Conservation (phyloP, 2,329 filamentous ascomycete genomes). For the Lasiodiplodia sp. region DNA sequence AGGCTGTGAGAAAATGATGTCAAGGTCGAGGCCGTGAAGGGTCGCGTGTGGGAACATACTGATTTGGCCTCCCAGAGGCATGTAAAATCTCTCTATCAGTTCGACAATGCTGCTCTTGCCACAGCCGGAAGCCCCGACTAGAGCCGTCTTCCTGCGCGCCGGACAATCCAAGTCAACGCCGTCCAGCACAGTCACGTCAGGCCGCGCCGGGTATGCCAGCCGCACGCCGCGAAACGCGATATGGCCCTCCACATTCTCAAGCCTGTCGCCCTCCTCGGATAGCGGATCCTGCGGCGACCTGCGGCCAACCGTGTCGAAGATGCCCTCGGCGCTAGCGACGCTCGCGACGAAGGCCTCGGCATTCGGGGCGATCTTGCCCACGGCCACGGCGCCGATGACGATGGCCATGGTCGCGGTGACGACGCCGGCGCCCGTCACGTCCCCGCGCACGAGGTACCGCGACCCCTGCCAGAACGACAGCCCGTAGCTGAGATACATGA, state of each 20-base stretch:
- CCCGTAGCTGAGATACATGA: constrained; percentile 1
- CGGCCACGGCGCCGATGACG: neutral
- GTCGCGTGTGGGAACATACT: too few relatives aligned
- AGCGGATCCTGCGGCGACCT: neutral
- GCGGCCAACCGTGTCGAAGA: neutral
- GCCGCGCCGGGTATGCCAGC: constrained; percentile 90
- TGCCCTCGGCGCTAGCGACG: neutral
- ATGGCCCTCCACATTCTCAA: neutral
- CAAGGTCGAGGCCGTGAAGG: too few relatives aligned
- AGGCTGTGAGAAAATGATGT: constrained; percentile 46
- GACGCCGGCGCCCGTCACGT: neutral
- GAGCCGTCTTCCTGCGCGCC: constrained; percentile 85
- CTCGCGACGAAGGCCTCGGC: neutral
- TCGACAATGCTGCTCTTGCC: constrained; percentile 93
- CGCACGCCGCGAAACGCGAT: constrained; percentile 79
- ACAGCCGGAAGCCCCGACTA: constrained; percentile 91
- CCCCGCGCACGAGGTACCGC: neutral
- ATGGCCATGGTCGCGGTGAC: neutral
- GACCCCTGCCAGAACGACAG: neutral
- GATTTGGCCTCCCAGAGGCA: constrained; percentile 80
- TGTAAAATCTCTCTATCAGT: constrained; percentile 88
- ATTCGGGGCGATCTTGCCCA: neutral
- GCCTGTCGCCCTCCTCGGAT: neutral
- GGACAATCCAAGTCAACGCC: constrained; percentile 78
- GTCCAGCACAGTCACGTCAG: constrained; percentile 87